phyloP scores from a whole-genome alignment of 768 basidiomycete species.

The Xanthoconium stramineum region DNA sequence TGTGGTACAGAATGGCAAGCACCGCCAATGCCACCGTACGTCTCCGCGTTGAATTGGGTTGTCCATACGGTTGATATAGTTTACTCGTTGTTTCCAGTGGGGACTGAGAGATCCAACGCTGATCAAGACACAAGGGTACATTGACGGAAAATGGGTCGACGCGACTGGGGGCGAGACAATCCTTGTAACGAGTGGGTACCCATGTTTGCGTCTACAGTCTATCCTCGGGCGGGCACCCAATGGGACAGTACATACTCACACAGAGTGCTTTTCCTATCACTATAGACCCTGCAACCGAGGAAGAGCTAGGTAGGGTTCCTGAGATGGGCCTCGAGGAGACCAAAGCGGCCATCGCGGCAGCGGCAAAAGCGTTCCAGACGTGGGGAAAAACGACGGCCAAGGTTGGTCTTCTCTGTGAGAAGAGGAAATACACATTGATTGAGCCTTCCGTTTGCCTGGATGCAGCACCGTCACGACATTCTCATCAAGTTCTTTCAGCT shows the following conservation, averaged over 20 bases:
- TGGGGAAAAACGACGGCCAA: constrained; percentile 91
- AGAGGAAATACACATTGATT: not conserved
- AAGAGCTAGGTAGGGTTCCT: constrained; percentile 80
- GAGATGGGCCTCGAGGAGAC: constrained; percentile 89
- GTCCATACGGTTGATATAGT: not conserved
- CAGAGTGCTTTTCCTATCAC: not conserved
- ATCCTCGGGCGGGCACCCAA: not conserved
- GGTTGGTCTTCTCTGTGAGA: constrained; percentile 36
- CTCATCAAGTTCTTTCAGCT: constrained; percentile 74
- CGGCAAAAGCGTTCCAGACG: constrained; percentile 71
- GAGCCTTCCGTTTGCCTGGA: not conserved
- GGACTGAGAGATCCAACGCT: constrained; percentile 76
- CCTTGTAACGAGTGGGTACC: constrained; percentile 65
- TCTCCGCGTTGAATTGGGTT: constrained; percentile 8
- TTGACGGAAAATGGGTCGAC: constrained; percentile 85
- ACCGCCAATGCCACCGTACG: constrained; percentile 35
- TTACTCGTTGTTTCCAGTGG: constrained; percentile 40
- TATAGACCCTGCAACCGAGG: constrained; percentile 83
- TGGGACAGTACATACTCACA: not conserved
- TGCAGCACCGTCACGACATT: constrained; percentile 76
- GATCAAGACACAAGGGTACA: constrained; percentile 71
- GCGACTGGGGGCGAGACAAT: constrained; percentile 73
- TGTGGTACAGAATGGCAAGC: constrained; percentile 53
- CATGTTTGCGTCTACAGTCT: not conserved
- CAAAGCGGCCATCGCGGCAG: constrained; percentile 79